phyloP scores from a whole-genome alignment of 2,329 filamentous ascomycete species.

The Nemania sp. region DNA sequence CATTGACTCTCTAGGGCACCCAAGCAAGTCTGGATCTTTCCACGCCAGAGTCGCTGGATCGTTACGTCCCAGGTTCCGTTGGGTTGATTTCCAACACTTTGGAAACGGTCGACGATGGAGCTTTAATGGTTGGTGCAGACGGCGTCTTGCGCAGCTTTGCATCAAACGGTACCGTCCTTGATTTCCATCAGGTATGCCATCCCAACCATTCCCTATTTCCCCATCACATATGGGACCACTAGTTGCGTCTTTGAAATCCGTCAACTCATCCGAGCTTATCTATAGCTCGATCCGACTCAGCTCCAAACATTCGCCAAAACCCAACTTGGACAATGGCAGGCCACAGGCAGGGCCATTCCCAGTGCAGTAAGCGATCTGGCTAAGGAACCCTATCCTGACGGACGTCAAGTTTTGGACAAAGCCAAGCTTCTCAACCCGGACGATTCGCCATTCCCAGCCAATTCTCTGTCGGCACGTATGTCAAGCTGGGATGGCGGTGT shows the following conservation, averaged over 20 bases:
- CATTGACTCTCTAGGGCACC: constrained; percentile 6
- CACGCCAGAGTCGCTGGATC: constrained; percentile 6
- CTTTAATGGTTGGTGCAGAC: constrained; percentile 9
- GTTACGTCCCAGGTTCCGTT: constrained; percentile 8
- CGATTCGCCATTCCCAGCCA: constrained; percentile 4
- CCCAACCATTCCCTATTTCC: constrained; percentile 1
- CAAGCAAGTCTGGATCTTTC: constrained; percentile 7
- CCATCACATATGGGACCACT: too few relatives aligned
- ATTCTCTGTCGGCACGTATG: not conserved
- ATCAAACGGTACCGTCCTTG: constrained; percentile 7
- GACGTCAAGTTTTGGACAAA: constrained; percentile 10
- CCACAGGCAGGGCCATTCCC: constrained; percentile 8
- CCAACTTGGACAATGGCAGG: constrained; percentile 11
- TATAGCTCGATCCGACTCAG: constrained; percentile 11
- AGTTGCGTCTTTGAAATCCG: constrained; percentile 2
- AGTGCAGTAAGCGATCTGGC: constrained; percentile 6
- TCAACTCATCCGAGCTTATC: constrained; percentile 5
- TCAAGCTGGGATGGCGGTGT: not conserved
- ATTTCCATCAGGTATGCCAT: constrained; percentile 12
- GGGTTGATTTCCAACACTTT: constrained; percentile 6
- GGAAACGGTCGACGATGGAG: constrained; percentile 9
- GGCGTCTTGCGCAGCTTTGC: constrained; percentile 11
- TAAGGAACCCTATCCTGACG: constrained; percentile 8
- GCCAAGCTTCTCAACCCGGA: constrained; percentile 9
- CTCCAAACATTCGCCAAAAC: constrained; percentile 8